A percentile compares a stretch with the other conserved stretches of the same genome.
Evolutionary conservation across 208 protist genomes (phyloP).

Genomic region (Balamuthia mandrillaris): DNA sequence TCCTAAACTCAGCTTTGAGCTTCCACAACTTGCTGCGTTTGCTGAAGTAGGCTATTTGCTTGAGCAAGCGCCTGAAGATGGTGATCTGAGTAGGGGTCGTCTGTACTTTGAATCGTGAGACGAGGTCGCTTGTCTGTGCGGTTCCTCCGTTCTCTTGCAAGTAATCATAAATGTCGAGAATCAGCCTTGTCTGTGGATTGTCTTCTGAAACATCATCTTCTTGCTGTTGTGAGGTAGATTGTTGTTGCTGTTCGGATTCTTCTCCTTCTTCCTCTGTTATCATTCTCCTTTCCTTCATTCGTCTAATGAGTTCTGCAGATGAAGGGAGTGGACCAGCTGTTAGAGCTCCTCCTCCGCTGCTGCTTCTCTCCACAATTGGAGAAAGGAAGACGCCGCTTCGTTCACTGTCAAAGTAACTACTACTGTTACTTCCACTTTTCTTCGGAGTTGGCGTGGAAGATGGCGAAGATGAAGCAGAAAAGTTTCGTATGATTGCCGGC

Average conservation of each 20-base stretch:
- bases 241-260: neutral
- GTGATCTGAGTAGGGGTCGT: neutral
- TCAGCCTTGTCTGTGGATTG: neutral
- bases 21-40: neutral
- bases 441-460: neutral
- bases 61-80: constrained; percentile 7
- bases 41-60: neutral
- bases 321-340: neutral
- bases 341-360: neutral
- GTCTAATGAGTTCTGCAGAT: neutral
- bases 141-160: neutral
- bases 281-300: neutral
- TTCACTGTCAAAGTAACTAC: too few relatives aligned
- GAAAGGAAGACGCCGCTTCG: too few relatives aligned
- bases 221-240: neutral
- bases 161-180: neutral
- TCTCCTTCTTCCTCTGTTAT: neutral
- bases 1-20: constrained; percentile 3
- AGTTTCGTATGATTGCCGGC: neutral
- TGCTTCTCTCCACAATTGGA: neutral
- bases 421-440: neutral
- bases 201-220: neutral
- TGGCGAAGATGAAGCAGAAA: neutral
- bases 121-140: neutral
- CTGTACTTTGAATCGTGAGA: neutral